Evolutionary conservation across 495 filamentous ascomycete genomes (phyloP).

Genomic region (Penicillium paxilli): DNA sequence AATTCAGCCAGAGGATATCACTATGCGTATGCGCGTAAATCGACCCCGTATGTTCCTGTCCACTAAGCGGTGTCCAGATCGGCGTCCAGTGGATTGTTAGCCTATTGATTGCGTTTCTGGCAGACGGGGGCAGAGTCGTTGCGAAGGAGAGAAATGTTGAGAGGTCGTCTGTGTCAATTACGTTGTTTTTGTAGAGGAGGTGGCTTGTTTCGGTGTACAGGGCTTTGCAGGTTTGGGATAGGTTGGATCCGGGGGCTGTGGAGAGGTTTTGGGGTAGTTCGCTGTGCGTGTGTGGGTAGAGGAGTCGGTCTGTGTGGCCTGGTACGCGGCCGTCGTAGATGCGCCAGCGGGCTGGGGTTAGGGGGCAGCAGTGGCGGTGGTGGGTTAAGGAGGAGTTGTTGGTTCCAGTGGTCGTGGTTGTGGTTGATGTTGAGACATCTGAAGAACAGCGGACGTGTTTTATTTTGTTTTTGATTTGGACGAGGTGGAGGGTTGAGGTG

Average conservation of each 20-base stretch:
- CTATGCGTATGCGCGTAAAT: constrained; percentile 45
- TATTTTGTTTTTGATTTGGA: constrained; percentile 42
- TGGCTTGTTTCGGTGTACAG: constrained; percentile 42
- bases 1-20: constrained; percentile 36
- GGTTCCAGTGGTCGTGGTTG: not conserved
- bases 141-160: constrained; percentile 44
- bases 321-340: constrained; percentile 16
- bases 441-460: constrained; percentile 45
- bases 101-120: constrained; percentile 11
- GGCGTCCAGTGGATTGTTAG: constrained; percentile 41
- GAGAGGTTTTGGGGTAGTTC: constrained; percentile 27
- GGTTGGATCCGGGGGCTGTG: constrained; percentile 19
- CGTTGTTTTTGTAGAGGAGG: constrained; percentile 28
- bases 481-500: constrained; percentile 41
- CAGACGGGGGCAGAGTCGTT: constrained; percentile 10
- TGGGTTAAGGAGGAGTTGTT: constrained; percentile 23
- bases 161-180: constrained; percentile 44
- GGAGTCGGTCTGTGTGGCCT: constrained; percentile 24
- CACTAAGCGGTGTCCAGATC: constrained; percentile 37
- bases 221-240: constrained; percentile 42
- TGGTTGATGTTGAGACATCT: too few relatives aligned
- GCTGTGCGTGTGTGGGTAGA: constrained; percentile 43
- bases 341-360: constrained; percentile 41
- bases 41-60: constrained; percentile 31
- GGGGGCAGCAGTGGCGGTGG: constrained; percentile 41